These are phyloP conservation scores for Lasiosphaeria hispida DNA, from an alignment of 495 filamentous ascomycete genomes.

Conservation along the genomic window DNA sequence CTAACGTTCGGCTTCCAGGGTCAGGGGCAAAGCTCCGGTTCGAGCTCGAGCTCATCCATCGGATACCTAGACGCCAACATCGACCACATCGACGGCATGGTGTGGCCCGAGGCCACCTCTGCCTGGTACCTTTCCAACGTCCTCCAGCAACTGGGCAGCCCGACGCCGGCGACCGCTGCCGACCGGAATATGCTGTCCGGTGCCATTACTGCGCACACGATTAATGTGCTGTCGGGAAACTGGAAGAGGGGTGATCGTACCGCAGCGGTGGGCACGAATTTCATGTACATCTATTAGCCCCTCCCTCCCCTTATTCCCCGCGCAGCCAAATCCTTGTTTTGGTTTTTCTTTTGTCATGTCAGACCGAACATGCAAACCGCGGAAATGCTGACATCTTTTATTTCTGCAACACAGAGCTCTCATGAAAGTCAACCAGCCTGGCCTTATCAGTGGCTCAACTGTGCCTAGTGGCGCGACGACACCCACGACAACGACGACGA, in stretches of 20 bases:
- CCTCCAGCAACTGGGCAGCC: conserved; percentile 21
- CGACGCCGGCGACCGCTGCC: not conserved
- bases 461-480: not conserved
- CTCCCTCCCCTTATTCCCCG: not conserved
- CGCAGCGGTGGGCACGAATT: conserved; percentile 28
- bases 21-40: not conserved
- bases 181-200: conserved; percentile 19
- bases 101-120: conserved; percentile 28
- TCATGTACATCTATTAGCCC: conserved; percentile 26
- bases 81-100: conserved; percentile 22
- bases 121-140: conserved; percentile 26
- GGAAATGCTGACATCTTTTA: conserved; percentile 10
- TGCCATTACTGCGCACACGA: conserved; percentile 18
- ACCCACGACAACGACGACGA: not conserved
- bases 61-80: conserved; percentile 19
- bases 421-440: conserved; percentile 29
- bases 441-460: conserved; percentile 10
- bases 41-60: not conserved
- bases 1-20: conserved; percentile 8
- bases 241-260: conserved; percentile 20
- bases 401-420: conserved; percentile 16
- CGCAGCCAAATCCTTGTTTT: not conserved
- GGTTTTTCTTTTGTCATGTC: not conserved
- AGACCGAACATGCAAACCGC: not conserved
- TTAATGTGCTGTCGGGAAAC: conserved; percentile 7